phyloP scores from a whole-genome alignment of 805 yeast genomes.

The Lipomyces chichibuensis region DNA sequence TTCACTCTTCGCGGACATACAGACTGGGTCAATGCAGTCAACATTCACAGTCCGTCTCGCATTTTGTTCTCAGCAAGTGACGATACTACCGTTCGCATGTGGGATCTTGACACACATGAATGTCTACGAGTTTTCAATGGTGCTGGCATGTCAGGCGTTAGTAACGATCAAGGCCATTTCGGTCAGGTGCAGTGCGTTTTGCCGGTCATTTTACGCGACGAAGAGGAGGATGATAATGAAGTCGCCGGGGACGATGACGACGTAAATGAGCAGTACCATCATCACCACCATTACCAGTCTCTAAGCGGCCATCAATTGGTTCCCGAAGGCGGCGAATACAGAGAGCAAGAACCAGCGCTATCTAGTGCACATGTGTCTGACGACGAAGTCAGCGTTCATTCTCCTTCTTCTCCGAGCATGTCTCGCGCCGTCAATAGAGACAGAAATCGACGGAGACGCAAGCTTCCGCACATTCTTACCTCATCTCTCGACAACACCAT shows the following conservation, averaged over 20 bases:
- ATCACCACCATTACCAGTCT: slow-evolving; percentile 17
- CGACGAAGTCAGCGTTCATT: slow-evolving; percentile 30
- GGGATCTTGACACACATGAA: slow-evolving; percentile 83
- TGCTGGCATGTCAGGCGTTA: slow-evolving; percentile 14
- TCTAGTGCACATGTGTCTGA: slow-evolving; percentile 12
- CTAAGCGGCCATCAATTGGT: slow-evolving; percentile 18
- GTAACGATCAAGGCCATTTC: slow-evolving; percentile 64
- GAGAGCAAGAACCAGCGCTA: slow-evolving; percentile 29
- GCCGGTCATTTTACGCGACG: slow-evolving; percentile 71
- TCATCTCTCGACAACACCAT: slow-evolving; percentile 95
- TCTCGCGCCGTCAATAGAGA: slow-evolving; percentile 5
- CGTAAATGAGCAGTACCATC: slow-evolving; percentile 22
- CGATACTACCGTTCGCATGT: slow-evolving; percentile 89
- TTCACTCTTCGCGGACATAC: slow-evolving; percentile 91
- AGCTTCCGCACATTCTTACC: slow-evolving; percentile 47
- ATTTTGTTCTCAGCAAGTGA: slow-evolving; percentile 87
- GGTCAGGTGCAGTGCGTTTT: slow-evolving; percentile 94
- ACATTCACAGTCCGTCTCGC: slow-evolving; percentile 75
- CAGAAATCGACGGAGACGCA: slow-evolving; percentile 11
- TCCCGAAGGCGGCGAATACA: slow-evolving; percentile 26
- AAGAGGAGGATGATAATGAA: slow-evolving; percentile 45
- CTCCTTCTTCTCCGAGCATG: slow-evolving; percentile 29
- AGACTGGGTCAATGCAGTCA: slow-evolving; percentile 89
- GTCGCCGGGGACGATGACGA: slow-evolving; percentile 22
- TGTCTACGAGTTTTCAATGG: slow-evolving; percentile 77